Evolutionary conservation across 1,284 basidiomycete species (phyloP).

Genomic region (Irpex lacteus): DNA sequence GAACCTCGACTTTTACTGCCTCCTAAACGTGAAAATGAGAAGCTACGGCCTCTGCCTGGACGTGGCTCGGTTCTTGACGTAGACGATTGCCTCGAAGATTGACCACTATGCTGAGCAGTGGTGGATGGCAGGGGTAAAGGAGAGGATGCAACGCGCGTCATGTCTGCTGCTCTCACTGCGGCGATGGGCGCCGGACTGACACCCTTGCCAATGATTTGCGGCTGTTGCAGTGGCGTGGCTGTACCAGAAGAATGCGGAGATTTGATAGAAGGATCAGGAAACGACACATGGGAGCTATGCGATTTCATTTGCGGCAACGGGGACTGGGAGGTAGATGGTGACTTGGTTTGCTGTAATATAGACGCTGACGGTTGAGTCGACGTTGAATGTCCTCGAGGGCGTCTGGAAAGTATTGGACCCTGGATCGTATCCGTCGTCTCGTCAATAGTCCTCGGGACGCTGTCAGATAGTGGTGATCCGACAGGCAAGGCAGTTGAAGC

Average conservation of each 20-base stretch:
- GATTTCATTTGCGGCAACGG: background rate
- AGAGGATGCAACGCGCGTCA: background rate
- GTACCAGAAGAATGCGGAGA: background rate
- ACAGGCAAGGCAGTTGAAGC: background rate
- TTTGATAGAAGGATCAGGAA: background rate
- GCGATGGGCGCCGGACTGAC: background rate
- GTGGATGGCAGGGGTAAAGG: background rate
- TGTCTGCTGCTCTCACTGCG: background rate
- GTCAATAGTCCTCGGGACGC: background rate
- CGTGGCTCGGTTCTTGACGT: background rate
- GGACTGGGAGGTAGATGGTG: background rate
- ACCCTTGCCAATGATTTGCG: background rate
- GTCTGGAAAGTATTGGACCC: background rate
- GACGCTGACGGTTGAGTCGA: background rate
- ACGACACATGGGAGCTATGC: background rate
- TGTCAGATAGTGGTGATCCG: background rate
- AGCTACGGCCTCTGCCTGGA: constrained; percentile 1
- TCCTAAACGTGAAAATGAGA: constrained; percentile 1
- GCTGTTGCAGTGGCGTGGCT: background rate
- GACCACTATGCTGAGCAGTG: background rate
- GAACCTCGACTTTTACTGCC: background rate
- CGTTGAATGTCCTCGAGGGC: constrained; percentile 1
- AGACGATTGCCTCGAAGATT: background rate
- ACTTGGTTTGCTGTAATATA: background rate
- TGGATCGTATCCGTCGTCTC: background rate